Conservation (phyloP, 2,329 filamentous ascomycete species). For the Epichloe sylvatica region DNA sequence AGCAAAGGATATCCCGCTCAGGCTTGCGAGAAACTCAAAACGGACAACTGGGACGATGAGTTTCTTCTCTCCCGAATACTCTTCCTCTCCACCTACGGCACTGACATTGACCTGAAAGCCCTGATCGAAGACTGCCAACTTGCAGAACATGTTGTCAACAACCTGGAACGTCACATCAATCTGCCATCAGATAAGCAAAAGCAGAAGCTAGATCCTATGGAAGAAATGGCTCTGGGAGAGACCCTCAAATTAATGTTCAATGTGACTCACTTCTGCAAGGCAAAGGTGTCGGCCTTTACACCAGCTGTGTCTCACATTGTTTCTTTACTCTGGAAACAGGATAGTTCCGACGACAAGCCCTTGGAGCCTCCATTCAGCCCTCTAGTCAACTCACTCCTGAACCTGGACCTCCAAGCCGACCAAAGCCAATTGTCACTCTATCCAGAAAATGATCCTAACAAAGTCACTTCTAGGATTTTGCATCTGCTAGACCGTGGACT, state of each 20-base stretch:
- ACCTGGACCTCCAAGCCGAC: conserved; percentile 53
- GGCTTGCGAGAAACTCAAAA: conserved; percentile 57
- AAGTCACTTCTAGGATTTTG: conserved; percentile 51
- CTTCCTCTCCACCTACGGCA: conserved; percentile 34
- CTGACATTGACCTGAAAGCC: conserved; percentile 33
- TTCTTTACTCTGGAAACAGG: conserved; percentile 48
- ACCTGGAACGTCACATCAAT: conserved; percentile 56
- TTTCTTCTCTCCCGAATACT: conserved; percentile 49
- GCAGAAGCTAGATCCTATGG: conserved; percentile 40
- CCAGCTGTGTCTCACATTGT: conserved; percentile 56
- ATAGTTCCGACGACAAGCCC: conserved; percentile 47
- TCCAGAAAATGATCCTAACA: conserved; percentile 45
- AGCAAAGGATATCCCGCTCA: conserved; percentile 41
- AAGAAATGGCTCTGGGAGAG: conserved; percentile 68
- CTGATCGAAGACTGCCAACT: conserved; percentile 29
- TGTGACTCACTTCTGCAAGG: conserved; percentile 59
- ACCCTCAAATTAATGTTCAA: conserved; percentile 85
- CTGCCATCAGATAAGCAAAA: conserved; percentile 18
- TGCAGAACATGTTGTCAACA: conserved; percentile 48
- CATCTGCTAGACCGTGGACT: conserved; percentile 56
- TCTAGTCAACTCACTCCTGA: conserved; percentile 68
- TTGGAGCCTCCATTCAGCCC: conserved; percentile 58
- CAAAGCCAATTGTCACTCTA: conserved; percentile 46
- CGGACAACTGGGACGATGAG: conserved; percentile 66
- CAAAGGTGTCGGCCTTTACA: conserved; percentile 48